Evolutionary conservation across 768 basidiomycete species (phyloP).

Genomic region (Hygrophoropsis aurantiaca): DNA sequence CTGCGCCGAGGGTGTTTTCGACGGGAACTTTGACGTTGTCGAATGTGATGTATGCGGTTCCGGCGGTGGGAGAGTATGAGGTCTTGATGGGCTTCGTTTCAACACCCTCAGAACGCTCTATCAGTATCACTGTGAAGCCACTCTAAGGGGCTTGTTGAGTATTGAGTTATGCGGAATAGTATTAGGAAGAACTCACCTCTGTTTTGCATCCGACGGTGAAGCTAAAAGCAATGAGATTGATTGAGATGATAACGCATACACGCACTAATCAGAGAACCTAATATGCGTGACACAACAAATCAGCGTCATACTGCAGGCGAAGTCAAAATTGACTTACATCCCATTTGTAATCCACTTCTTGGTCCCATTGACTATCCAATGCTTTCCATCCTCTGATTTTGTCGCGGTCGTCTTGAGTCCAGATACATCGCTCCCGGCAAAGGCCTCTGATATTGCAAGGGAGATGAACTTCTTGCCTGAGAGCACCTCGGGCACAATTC

Average conservation of each 20-base stretch:
- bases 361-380: constrained; percentile 80
- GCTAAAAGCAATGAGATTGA: constrained; percentile 32
- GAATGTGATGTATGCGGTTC: constrained; percentile 76
- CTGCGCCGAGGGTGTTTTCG: constrained; percentile 79
- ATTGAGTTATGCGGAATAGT: constrained; percentile 9
- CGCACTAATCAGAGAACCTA: constrained; percentile 36
- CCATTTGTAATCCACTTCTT: constrained; percentile 91
- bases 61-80: constrained; percentile 75
- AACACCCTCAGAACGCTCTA: constrained; percentile 79
- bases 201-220: constrained; percentile 78
- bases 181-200: constrained; percentile 29
- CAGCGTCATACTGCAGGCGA: not conserved
- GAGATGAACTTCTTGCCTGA: constrained; percentile 81
- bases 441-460: constrained; percentile 86
- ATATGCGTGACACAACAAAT: not conserved
- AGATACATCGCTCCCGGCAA: constrained; percentile 82
- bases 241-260: constrained; percentile 28
- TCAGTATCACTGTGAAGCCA: constrained; percentile 82
- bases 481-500: constrained; percentile 66
- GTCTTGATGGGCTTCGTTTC: constrained; percentile 88
- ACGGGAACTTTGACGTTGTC: constrained; percentile 84
- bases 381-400: constrained; percentile 79
- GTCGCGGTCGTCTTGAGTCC: constrained; percentile 77
- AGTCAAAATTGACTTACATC: constrained; percentile 36
- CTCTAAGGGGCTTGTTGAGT: constrained; percentile 31